Conservation (phyloP, 768 basidiomycete genomes). For the Xerocomus spinulosus region DNA sequence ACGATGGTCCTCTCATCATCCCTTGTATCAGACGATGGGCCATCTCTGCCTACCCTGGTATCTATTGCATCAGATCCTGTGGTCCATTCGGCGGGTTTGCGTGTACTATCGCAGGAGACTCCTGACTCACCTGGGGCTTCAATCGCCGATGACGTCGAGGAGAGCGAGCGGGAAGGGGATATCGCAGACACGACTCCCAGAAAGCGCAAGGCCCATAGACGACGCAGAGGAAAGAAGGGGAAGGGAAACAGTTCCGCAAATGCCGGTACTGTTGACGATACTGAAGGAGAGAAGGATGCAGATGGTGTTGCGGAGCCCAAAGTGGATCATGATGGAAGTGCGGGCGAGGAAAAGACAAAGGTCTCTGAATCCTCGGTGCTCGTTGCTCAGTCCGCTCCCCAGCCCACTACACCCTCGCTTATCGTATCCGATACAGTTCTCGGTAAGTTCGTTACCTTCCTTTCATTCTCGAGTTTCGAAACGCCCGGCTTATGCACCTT, state of each 20-base stretch:
- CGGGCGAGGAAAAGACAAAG: constrained; percentile 15
- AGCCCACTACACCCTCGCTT: constrained; percentile 43
- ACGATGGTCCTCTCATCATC: background rate
- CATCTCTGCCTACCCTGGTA: background rate
- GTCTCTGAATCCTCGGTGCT: constrained; percentile 11
- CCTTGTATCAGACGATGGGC: background rate
- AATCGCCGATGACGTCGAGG: constrained; percentile 44
- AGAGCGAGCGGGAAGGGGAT: constrained; percentile 54
- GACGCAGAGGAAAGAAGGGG: constrained; percentile 48
- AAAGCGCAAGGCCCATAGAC: constrained; percentile 36
- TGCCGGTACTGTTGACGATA: constrained; percentile 17
- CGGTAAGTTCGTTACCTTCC: constrained; percentile 43
- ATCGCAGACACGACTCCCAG: constrained; percentile 38
- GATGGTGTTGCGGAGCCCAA: constrained; percentile 27
- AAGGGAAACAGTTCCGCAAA: constrained; percentile 35
- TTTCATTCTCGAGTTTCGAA: background rate
- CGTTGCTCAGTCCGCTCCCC: constrained; percentile 24
- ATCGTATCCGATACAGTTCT: constrained; percentile 70
- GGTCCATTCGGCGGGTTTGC: constrained; percentile 5
- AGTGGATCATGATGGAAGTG: constrained; percentile 32
- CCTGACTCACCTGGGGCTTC: constrained; percentile 7
- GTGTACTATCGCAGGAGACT: background rate
- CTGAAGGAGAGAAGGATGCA: constrained; percentile 23
- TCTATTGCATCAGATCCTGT: constrained; percentile 1
- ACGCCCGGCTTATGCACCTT: constrained; percentile 5